Percentiles rank a stretch among this genome's conserved stretches.
phyloP scores from a whole-genome alignment of 2,329 filamentous ascomycete species.

The Botrytis tulipae region DNA sequence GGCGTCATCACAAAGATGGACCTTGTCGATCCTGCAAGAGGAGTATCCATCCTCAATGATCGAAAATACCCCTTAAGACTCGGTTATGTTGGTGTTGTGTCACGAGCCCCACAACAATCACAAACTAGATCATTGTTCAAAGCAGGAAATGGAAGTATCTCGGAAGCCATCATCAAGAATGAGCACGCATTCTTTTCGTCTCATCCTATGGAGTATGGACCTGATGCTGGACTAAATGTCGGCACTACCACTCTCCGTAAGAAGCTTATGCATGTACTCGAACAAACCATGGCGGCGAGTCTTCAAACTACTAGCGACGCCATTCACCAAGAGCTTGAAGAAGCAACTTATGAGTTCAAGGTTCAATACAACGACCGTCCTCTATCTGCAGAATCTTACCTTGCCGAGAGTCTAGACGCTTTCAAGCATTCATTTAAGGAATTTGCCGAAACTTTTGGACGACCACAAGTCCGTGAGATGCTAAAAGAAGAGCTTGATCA shows the following conservation, averaged over 20 bases:
- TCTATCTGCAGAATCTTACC: conserved; percentile 90
- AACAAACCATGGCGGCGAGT: conserved; percentile 94
- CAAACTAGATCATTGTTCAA: conserved; percentile 71
- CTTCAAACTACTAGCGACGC: conserved; percentile 86
- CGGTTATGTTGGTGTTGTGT: conserved; percentile 94
- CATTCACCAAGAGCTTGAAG: conserved; percentile 91
- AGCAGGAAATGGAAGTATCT: conserved; percentile 75
- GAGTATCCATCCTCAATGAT: conserved; percentile 75
- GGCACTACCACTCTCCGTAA: conserved; percentile 86
- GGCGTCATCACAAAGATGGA: conserved; percentile 99
- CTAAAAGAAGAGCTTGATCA: conserved; percentile 93
- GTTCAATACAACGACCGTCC: conserved; percentile 98
- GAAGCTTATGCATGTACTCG: conserved; percentile 94
- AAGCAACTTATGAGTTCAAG: conserved; percentile 98
- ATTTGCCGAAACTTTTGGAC: conserved; percentile 85
- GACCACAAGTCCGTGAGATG: conserved; percentile 83
- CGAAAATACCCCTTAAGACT: conserved; percentile 92
- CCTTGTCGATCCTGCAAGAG: conserved; percentile 80
- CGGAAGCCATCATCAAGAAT: conserved; percentile 78
- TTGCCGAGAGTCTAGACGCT: conserved; percentile 89
- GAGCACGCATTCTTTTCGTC: conserved; percentile 83
- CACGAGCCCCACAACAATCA: conserved; percentile 62
- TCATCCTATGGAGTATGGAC: conserved; percentile 77
- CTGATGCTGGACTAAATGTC: conserved; percentile 68
- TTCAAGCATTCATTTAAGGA: conserved; percentile 99